Evolutionary conservation across 306 rosid genomes (phyloP).

Genomic region (Phaseolus lunatus): DNA sequence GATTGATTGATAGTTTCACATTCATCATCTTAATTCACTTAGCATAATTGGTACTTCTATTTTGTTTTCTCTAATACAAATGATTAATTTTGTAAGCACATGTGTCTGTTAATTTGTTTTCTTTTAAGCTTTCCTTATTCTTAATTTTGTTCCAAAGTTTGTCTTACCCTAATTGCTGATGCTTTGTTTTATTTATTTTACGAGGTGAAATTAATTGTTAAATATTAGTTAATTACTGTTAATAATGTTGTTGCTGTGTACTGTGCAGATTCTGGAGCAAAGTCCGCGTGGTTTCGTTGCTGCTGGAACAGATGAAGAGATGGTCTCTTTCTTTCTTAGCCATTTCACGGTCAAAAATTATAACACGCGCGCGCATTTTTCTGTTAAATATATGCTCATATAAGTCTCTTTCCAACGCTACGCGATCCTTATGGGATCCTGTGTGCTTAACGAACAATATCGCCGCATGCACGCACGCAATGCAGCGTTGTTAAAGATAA

Average conservation of each 20-base stretch:
- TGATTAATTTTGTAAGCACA: not conserved
- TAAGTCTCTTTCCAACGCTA: slow-evolving; percentile 25
- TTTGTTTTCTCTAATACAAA: not conserved
- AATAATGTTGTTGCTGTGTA: slow-evolving; percentile 1
- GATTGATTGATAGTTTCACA: not conserved
- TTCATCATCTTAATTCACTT: not conserved
- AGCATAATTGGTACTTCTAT: not conserved
- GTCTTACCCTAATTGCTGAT: no score
- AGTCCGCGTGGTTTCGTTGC: slow-evolving; percentile 43
- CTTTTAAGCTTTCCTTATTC: not conserved
- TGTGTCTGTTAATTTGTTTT: not conserved
- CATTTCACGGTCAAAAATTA: slow-evolving; percentile 3
- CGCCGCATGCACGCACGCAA: slow-evolving; percentile 35
- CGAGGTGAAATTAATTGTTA: not conserved
- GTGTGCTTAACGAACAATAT: slow-evolving; percentile 31
- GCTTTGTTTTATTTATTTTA: not conserved
- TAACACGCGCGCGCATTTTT: slow-evolving; percentile 33
- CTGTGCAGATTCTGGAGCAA: slow-evolving; percentile 46
- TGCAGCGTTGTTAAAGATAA: slow-evolving; percentile 27
- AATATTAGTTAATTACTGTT: not conserved
- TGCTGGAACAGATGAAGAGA: slow-evolving; percentile 38
- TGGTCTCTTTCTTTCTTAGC: slow-evolving; percentile 47
- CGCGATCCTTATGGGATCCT: slow-evolving; percentile 20
- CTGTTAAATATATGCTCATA: not conserved
- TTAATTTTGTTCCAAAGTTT: not conserved